phyloP scores from a whole-genome alignment of 2,329 filamentous ascomycete species.

The Ustilaginoidea virens region DNA sequence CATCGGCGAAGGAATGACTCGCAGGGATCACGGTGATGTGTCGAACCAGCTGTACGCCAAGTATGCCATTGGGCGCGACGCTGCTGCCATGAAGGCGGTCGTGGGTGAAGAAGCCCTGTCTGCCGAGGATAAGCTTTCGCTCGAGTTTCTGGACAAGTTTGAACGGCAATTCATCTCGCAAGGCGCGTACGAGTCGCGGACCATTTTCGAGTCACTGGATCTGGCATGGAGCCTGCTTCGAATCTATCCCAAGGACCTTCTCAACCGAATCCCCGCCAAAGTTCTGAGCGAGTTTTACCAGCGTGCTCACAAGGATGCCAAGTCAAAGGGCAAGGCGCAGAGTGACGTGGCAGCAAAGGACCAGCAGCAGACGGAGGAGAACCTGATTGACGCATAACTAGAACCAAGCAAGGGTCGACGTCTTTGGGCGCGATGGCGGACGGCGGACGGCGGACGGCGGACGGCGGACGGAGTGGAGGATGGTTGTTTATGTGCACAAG shows the following conservation, averaged over 20 bases:
- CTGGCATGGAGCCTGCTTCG: constrained; percentile 91
- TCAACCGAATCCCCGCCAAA: constrained; percentile 86
- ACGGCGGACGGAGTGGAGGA: no score
- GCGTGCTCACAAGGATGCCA: constrained; percentile 45
- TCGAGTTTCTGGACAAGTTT: constrained; percentile 98
- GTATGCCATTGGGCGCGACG: constrained; percentile 97
- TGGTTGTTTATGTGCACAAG: no score
- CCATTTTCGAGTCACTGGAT: constrained; percentile 86
- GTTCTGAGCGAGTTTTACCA: constrained; percentile 72
- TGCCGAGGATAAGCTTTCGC: constrained; percentile 88
- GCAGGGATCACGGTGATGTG: constrained; percentile 93
- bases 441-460: no score
- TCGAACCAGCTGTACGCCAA: constrained; percentile 99
- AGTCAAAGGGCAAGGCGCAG: constrained; percentile 44
- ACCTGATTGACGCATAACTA: constrained; percentile 46
- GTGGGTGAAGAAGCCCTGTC: constrained; percentile 96
- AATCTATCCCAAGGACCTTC: constrained; percentile 94
- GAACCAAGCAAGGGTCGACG: no score
- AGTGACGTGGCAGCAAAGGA: constrained; percentile 24
- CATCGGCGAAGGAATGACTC: constrained; percentile 92
- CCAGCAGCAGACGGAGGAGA: constrained; percentile 34
- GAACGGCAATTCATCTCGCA: constrained; percentile 90
- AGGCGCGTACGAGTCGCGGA: constrained; percentile 80
- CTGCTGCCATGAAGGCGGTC: constrained; percentile 97
- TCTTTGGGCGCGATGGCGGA: no score